Base-by-base conservation (phyloP, 768 basidiomycete species). In the Daedaleopsis nitida region DNA sequence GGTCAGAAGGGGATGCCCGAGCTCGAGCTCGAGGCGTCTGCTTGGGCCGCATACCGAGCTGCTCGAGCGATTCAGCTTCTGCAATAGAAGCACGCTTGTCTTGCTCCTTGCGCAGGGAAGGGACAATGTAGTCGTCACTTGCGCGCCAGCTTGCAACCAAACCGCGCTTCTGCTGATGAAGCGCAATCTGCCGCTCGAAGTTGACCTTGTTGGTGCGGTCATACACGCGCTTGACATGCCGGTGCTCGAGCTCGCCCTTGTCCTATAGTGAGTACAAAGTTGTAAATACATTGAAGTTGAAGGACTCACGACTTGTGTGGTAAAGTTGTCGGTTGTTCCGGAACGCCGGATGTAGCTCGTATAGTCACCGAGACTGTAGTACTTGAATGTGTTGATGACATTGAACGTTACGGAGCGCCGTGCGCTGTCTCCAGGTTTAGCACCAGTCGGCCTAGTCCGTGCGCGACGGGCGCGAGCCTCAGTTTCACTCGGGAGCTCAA, bases 311-410 rank as follows among this genome's bases (percentile, higher is more conserved):
- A 58, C 55, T 44, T 72, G 66, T 1, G 73, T 72, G 5, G 54
- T 62, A 27, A 65, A 68, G 0, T 51, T 60, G 16, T 74, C 73
- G 1, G 60, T 55, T 5, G 72, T 66, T 1, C 74, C 73, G 10
- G 49, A 43, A 0, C n/a, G 13, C 0, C 42, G 47, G 21, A 73
- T 70, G 2, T 52, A 58, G 2, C 1, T 0, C 0, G 55, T 5
- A 38, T 66, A 67, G 53, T 73, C 69, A 0, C 63, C 66, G 13
- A 73, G 53, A 0, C 62, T 50, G 55, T 74, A 73, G 14, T 61
- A 51, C 55, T 74, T 74, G 57, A 68, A 69, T 13, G 69, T 71
- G 21, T 51, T 32, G 14, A 73, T 35, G 21, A 48, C 47, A 52
- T 66, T 69, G 50, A 68, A 62, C 27, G 39, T 1, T 7, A 48